Evolutionary conservation across 352 stramenopile genomes (phyloP), one percentile per base, ranked within the genome.

Genomic region (Pythium volutum): DNA sequence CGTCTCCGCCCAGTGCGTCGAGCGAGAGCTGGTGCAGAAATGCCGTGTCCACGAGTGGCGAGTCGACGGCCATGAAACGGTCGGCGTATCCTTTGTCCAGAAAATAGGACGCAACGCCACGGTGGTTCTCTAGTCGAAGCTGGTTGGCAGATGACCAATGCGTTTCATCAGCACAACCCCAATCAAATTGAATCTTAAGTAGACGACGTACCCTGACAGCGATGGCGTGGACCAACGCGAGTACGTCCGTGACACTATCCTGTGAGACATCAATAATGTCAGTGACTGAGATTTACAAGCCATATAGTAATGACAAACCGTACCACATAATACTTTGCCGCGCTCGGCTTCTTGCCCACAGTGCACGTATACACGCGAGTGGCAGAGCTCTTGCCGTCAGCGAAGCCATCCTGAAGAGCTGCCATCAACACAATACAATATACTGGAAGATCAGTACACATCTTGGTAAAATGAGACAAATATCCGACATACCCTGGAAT

Each of bases 301-400:
- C n/a, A n/a, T n/a, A n/a, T n/a, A n/a, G n/a, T n/a, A n/a, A n/a
- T n/a, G n/a, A n/a, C n/a, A n/a, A n/a, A n/a, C n/a, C 74, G 36
- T 64, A 90, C 81, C 57, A 99, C 75, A 66, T 98, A 99, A 63
- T 83, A 97, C 39, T 96, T 87, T n/a, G 97, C 97, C 42, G 82
- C 84, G 67, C 89, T 98, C 1, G 97, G 97, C 67, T 99, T 99
- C 77, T 98, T 98, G 1, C 97, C 97, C 3, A 99, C 95, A 0
- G 96, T 99, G 61, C 89, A 97, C 0, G 97, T 98, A 57, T 98
- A 90, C 7, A 95, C 74, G 55, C 95, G 65, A 3, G 51, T 49
- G 53, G 81, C 56, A 2, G 81, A 39, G 22, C 60, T 42, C 4
- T 66, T 49, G 6, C 84, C 71, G 5, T 66, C 52, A 20, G 77